phyloP scores from a whole-genome alignment of 495 filamentous ascomycete genomes.

The Aspergillus campestris region DNA sequence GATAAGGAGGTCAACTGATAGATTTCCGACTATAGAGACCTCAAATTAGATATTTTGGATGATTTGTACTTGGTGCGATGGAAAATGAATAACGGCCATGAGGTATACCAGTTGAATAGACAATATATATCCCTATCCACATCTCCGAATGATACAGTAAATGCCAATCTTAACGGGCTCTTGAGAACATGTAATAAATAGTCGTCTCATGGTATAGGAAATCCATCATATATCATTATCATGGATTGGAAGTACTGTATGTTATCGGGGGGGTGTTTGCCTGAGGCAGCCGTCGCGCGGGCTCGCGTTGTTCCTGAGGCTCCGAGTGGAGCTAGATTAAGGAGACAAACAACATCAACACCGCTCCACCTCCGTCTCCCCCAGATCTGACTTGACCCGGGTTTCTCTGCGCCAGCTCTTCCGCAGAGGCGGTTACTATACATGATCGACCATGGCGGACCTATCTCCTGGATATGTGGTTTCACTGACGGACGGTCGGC shows the following conservation, averaged over 20 bases:
- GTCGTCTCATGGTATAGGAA: too few relatives aligned
- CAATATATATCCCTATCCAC: too few relatives aligned
- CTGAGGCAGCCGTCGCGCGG: conserved; percentile 10
- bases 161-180: too few relatives aligned
- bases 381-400: conserved; percentile 1
- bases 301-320: conserved; percentile 10
- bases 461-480: conserved; percentile 49
- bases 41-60: conserved; percentile 4
- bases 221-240: too few relatives aligned
- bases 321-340: conserved; percentile 5
- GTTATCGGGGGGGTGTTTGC: conserved; percentile 1
- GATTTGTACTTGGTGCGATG: neutral
- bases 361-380: conserved; percentile 1
- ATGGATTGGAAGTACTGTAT: too few relatives aligned
- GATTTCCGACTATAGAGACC: conserved; percentile 3
- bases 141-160: too few relatives aligned
- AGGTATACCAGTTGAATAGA: too few relatives aligned
- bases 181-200: too few relatives aligned
- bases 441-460: conserved; percentile 26
- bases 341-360: conserved; percentile 14
- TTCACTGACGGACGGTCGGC: conserved; percentile 65
- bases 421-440: conserved; percentile 6
- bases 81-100: too few relatives aligned
- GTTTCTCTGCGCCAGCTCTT: neutral
- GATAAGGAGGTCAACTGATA: neutral